Percentiles rank a stretch among this genome's conserved stretches.
Evolutionary conservation across 768 basidiomycete genomes (phyloP).

Genomic region (Cystofilobasidium bisporidii): DNA sequence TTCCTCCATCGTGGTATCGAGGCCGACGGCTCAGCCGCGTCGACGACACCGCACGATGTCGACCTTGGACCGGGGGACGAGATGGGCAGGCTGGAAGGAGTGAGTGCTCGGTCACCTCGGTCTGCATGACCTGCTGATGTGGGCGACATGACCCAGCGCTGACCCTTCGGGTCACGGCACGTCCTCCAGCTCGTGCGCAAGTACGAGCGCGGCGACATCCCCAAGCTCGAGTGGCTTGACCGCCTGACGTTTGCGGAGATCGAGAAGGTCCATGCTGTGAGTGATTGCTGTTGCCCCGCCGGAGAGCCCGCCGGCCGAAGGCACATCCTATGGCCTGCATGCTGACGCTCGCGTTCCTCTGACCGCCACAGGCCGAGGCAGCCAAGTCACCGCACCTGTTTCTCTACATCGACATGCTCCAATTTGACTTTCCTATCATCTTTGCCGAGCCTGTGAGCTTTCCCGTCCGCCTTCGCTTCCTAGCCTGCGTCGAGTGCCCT

Average conservation of each 20-base stretch:
- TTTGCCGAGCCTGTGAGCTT: slow-evolving; percentile 73
- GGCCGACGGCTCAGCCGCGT: slow-evolving; percentile 74
- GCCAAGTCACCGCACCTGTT: slow-evolving; percentile 89
- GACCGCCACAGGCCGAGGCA: slow-evolving; percentile 62
- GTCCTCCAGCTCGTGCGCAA: slow-evolving; percentile 69
- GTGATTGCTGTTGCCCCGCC: too few relatives aligned
- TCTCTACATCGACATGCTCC: slow-evolving; percentile 87
- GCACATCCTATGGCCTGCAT: too few relatives aligned
- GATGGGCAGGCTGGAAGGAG: slow-evolving; percentile 91
- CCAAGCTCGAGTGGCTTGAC: slow-evolving; percentile 93
- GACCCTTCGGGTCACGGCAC: too few relatives aligned
- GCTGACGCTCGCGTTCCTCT: not conserved
- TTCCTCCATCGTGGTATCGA: slow-evolving; percentile 71
- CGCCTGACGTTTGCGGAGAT: slow-evolving; percentile 86
- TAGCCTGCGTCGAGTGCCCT: not conserved
- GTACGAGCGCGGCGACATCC: slow-evolving; percentile 85
- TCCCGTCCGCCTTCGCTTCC: not conserved
- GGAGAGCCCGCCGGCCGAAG: too few relatives aligned
- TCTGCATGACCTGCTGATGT: too few relatives aligned
- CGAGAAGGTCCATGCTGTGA: slow-evolving; percentile 83
- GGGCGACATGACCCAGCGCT: too few relatives aligned
- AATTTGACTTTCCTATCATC: slow-evolving; percentile 94
- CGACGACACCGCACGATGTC: slow-evolving; percentile 55
- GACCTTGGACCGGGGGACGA: slow-evolving; percentile 84
- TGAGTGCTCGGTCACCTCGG: slow-evolving; percentile 35